Conservation (phyloP, 2,329 filamentous ascomycete species). For the Nemania sp. region DNA sequence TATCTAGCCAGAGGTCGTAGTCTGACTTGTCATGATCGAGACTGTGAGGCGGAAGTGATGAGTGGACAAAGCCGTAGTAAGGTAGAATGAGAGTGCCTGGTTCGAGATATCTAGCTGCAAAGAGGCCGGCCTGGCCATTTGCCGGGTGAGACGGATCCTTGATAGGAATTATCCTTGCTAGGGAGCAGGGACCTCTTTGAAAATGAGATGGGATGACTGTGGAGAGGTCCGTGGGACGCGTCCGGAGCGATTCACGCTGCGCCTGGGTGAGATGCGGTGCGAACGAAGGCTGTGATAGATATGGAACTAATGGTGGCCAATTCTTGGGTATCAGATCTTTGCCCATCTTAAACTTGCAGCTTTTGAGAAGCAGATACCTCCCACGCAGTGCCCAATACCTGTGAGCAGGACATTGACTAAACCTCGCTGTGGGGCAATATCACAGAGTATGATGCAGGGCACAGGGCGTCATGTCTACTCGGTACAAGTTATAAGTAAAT, state of each 20-base stretch:
- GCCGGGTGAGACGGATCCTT: slow-evolving; percentile 57
- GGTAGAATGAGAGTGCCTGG: slow-evolving; percentile 62
- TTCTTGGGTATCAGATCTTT: slow-evolving; percentile 52
- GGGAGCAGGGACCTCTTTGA: slow-evolving; percentile 49
- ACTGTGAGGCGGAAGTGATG: slow-evolving; percentile 39
- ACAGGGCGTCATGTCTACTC: no score
- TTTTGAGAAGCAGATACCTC: not conserved
- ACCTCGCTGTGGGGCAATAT: no score
- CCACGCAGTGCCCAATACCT: not conserved
- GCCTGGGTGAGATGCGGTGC: slow-evolving; percentile 48
- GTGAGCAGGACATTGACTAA: not conserved
- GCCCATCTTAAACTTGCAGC: slow-evolving; percentile 28
- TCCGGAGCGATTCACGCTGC: slow-evolving; percentile 47
- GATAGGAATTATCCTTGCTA: slow-evolving; percentile 60
- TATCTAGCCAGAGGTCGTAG: slow-evolving; percentile 67
- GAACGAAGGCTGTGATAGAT: slow-evolving; percentile 55
- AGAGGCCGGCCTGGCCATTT: slow-evolving; percentile 61
- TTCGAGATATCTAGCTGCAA: slow-evolving; percentile 56
- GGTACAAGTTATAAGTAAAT: no score
- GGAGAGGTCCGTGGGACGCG: slow-evolving; percentile 35
- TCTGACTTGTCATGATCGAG: slow-evolving; percentile 51
- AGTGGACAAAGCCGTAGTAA: slow-evolving; percentile 64
- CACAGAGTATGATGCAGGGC: no score
- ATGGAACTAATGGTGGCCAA: slow-evolving; percentile 59
- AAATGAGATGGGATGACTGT: slow-evolving; percentile 41